Evolutionary conservation across 2,329 filamentous ascomycete species (phyloP).

Genomic region (Helminthosporium solani): DNA sequence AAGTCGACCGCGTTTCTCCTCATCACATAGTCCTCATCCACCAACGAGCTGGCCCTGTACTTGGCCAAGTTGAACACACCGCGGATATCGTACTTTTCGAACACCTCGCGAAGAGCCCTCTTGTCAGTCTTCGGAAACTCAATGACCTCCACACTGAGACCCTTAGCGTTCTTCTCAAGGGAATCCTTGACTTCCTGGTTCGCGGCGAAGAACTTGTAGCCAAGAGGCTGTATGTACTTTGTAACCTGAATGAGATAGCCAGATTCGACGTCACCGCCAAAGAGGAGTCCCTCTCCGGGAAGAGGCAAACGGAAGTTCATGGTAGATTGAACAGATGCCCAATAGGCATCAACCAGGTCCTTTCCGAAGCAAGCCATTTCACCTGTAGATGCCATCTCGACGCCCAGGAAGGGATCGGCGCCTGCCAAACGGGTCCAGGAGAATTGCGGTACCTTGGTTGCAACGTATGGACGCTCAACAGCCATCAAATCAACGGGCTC

Average conservation of each 20-base stretch:
- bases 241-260: constrained; percentile 75
- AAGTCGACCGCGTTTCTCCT: constrained; percentile 97
- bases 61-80: constrained; percentile 94
- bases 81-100: constrained; percentile 93
- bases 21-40: constrained; percentile 98
- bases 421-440: constrained; percentile 97
- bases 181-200: constrained; percentile 78
- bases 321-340: constrained; percentile 90
- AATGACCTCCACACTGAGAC: constrained; percentile 79
- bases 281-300: constrained; percentile 90
- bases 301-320: constrained; percentile 99
- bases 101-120: constrained; percentile 88
- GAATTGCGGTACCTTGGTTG: constrained; percentile 98
- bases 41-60: constrained; percentile 75
- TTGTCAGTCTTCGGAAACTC: constrained; percentile 98
- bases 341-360: constrained; percentile 94
- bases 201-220: constrained; percentile 92
- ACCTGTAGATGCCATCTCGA: constrained; percentile 95
- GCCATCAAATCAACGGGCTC: constrained; percentile 86
- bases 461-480: constrained; percentile 84
- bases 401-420: constrained; percentile 94
- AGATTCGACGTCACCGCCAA: constrained; percentile 78
- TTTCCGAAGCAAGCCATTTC: constrained; percentile 99
- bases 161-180: constrained; percentile 71
- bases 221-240: constrained; percentile 82